Base-by-base conservation (phyloP, 805 yeast genomes). In the Hyphopichia homilentoma region DNA sequence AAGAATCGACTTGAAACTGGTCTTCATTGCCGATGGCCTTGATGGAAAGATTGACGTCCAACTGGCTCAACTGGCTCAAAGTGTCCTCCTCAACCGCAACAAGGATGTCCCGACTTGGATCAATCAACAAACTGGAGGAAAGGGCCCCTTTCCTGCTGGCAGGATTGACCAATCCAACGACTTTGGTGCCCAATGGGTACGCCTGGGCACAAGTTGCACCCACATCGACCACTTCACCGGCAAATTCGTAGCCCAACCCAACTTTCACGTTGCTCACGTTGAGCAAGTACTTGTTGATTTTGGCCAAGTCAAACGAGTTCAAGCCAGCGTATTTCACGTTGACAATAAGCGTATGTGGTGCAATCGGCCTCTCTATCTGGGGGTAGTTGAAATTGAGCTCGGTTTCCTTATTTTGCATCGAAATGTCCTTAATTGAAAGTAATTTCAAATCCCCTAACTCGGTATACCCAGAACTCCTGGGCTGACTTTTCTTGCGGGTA, bases 191-290 rank as follows among this genome's bases (percentile, higher is more conserved):
- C 16, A 61, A 73, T 6, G 54, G 55, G 45, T 51, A 79, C 16
- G 40, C 37, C 4, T 39, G 40, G 14, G 46, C 48, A 21, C 63
- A 45, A n/a, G 61, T 59, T 8, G 54, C 48, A 6, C 90, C 90
- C 14, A 79, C 75, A 18, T 70, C 68, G 4, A 65, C 63, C 18
- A 84, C 60, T 4, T 59, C 58, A 15, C 94, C 94, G 16, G 77
- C 61, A 52, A 73, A 84, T 41, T 81, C 89, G 44, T 82, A 73
- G 1, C 93, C 93, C 18, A 81, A 52, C 6, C 89, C 88, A 6
- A 66, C 49, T 42, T 77, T 70, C 36, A 70, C 74, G 25, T 76
- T 73, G 23, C 75, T 70, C 32, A 75, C 54, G 39, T 77, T 74
- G 16, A 67, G 54, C 12, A 66, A 50, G 45, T 77, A 79, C 24